A percentile compares a stretch with the other conserved stretches of the same genome.
Evolutionary conservation across 352 stramenopile genomes (phyloP).

Genomic region (Phytophthora cactorum): DNA sequence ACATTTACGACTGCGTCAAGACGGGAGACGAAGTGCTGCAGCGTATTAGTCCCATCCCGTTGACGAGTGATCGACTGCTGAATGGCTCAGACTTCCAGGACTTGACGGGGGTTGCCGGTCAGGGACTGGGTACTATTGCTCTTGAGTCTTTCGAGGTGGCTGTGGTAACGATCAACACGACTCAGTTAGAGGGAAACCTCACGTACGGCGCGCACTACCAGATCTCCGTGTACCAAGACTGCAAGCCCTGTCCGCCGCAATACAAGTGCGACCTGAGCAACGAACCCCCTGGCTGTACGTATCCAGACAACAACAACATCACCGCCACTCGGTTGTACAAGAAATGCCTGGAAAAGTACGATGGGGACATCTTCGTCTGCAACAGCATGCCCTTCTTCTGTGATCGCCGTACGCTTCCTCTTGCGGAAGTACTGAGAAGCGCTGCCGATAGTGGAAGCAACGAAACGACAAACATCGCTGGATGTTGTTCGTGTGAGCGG

Average conservation of each 20-base stretch:
- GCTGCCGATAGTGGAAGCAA: conserved; percentile 29
- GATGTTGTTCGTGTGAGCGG: conserved; percentile 90
- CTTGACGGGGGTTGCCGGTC: conserved; percentile 66
- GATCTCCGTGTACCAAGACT: conserved; percentile 94
- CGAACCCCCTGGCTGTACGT: conserved; percentile 59
- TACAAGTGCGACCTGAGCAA: conserved; percentile 87
- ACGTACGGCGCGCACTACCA: conserved; percentile 97
- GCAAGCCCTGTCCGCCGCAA: conserved; percentile 93
- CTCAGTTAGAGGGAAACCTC: conserved; percentile 89
- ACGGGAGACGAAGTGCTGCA: conserved; percentile 90
- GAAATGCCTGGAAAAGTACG: conserved; percentile 49
- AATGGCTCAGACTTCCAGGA: conserved; percentile 77
- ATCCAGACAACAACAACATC: conserved; percentile 62
- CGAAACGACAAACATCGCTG: conserved; percentile 33
- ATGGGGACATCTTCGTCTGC: conserved; percentile 51
- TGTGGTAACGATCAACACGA: conserved; percentile 94
- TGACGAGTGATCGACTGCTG: conserved; percentile 48
- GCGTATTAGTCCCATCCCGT: conserved; percentile 85
- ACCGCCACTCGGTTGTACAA: conserved; percentile 51
- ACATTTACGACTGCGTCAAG: conserved; percentile 92
- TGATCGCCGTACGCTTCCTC: conserved; percentile 40
- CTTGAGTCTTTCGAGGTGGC: conserved; percentile 92
- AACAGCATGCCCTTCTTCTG: conserved; percentile 75
- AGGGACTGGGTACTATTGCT: conserved; percentile 65
- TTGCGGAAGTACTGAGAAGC: conserved; percentile 22